Conservation (phyloP, 331 rosid genomes). For the Arachis monticola region DNA sequence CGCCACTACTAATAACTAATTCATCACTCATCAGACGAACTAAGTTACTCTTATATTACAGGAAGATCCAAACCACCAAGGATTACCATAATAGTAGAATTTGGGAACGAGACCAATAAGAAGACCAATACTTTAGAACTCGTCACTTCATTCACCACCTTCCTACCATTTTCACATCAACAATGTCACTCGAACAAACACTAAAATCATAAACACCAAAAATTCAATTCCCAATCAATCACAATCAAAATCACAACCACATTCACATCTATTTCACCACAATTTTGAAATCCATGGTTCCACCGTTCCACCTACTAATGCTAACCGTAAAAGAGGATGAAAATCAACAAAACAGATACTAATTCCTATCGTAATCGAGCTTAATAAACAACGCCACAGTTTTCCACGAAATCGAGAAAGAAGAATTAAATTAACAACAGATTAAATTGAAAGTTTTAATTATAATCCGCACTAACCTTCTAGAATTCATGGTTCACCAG, state of each 20-base stretch:
- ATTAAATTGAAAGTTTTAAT: neutral
- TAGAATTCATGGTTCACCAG: constrained; percentile 43
- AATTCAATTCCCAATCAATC: constrained; percentile 9
- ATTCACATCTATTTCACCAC: neutral
- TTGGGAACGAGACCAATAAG: constrained; percentile 4
- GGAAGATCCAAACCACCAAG: constrained; percentile 5
- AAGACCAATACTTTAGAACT: neutral
- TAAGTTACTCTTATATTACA: constrained; percentile 1
- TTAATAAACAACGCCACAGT: neutral
- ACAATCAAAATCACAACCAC: neutral
- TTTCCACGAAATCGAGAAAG: neutral
- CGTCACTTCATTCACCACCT: constrained; percentile 8
- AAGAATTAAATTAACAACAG: neutral
- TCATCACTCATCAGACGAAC: constrained; percentile 10
- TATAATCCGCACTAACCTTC: constrained; percentile 40
- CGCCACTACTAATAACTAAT: constrained; percentile 10
- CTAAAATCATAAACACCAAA: constrained; percentile 3
- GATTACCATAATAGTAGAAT: neutral
- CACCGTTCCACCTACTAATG: neutral
- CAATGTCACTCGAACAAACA: neutral
- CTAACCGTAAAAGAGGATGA: constrained; percentile 26
- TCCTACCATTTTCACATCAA: constrained; percentile 1
- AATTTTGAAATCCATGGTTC: constrained; percentile 7
- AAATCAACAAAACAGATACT: constrained; percentile 18
- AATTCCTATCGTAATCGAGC: neutral